Evolutionary conservation across 495 filamentous ascomycete genomes (phyloP).

Genomic region (Tirmania nivea): DNA sequence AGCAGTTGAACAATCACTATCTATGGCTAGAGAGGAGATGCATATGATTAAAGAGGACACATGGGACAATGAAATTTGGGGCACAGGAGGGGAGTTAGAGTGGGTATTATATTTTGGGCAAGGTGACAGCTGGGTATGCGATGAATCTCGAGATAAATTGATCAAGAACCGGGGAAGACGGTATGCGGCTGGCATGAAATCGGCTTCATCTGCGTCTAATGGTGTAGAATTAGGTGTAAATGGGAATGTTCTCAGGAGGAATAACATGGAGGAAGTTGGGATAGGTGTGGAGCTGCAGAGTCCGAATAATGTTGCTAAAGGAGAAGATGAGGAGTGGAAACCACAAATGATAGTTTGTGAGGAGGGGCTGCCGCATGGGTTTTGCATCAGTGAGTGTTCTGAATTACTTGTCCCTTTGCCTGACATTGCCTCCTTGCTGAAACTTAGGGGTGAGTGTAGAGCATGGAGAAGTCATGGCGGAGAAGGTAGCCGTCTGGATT

Average conservation of each 20-base stretch:
- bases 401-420: not conserved
- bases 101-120: slow-evolving; percentile 64
- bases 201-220: too few relatives aligned
- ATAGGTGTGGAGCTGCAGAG: too few relatives aligned
- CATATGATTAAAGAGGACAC: slow-evolving; percentile 45
- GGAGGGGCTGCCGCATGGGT: slow-evolving; percentile 52
- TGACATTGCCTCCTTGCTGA: not conserved
- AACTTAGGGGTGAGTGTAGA: slow-evolving; percentile 18
- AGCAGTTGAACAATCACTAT: slow-evolving; percentile 50
- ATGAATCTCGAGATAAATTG: slow-evolving; percentile 50
- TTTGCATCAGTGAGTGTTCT: slow-evolving; percentile 50
- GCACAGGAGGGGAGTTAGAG: slow-evolving; percentile 22
- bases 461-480: slow-evolving; percentile 41
- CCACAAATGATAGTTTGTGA: slow-evolving; percentile 54
- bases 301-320: not conserved
- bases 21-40: slow-evolving; percentile 59
- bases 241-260: too few relatives aligned
- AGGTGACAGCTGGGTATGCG: slow-evolving; percentile 63
- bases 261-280: too few relatives aligned
- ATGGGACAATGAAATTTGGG: slow-evolving; percentile 72
- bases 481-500: slow-evolving; percentile 41
- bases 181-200: not conserved
- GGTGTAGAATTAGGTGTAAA: too few relatives aligned
- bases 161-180: slow-evolving; percentile 29
- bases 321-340: slow-evolving; percentile 25